Conservation (phyloP, 2,329 filamentous ascomycete species). For the Venturia aucupariae region DNA sequence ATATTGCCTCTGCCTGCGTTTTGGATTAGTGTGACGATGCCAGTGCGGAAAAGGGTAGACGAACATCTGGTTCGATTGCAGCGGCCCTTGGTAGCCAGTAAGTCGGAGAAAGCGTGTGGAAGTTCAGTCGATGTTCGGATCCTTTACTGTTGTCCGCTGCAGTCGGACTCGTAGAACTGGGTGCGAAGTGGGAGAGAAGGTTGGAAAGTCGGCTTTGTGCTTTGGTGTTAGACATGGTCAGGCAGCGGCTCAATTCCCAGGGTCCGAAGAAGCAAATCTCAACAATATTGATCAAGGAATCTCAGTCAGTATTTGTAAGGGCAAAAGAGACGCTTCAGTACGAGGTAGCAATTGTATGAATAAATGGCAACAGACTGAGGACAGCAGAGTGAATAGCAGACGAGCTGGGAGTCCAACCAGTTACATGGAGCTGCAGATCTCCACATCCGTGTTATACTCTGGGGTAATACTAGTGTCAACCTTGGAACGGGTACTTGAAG, state of each 20-base stretch:
- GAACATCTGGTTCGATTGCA: conserved; percentile 69
- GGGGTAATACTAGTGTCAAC: neutral
- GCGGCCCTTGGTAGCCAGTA: conserved; percentile 81
- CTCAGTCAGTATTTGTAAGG: neutral
- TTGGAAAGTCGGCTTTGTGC: conserved; percentile 8
- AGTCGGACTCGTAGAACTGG: conserved; percentile 24
- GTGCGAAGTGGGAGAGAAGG: conserved; percentile 37
- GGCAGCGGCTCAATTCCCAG: neutral
- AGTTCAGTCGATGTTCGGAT: conserved; percentile 45
- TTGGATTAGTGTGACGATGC: neutral
- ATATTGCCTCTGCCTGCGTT: conserved; percentile 63
- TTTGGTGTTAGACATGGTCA: neutral
- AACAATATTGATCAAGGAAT: neutral
- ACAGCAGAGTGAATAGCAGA: neutral
- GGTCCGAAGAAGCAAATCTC: neutral
- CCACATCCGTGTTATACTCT: neutral
- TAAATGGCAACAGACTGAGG: neutral
- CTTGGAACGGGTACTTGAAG: neutral
- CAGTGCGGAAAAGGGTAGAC: conserved; percentile 16
- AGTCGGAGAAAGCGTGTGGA: conserved; percentile 77
- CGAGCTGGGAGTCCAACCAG: neutral
- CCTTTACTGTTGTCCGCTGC: conserved; percentile 31
- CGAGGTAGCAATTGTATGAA: neutral
- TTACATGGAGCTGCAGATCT: neutral
- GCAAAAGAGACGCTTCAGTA: neutral